Evolutionary conservation across 352 stramenopile genomes (phyloP), one percentile per base, ranked within the genome.

Genomic region (Synura sp.): DNA sequence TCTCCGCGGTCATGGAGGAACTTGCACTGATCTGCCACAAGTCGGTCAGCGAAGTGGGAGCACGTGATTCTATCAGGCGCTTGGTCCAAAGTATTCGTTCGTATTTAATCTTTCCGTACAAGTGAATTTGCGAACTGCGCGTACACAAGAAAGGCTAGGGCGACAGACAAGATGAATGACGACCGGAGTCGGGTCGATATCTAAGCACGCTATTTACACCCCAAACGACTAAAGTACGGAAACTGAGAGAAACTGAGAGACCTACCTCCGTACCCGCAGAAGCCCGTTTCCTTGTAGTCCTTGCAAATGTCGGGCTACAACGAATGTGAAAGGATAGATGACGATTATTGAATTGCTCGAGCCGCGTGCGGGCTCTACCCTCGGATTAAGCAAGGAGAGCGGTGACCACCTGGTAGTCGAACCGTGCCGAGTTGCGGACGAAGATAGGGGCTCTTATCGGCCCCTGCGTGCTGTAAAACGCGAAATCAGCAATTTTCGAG

Each of bases 261-360:
- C 1, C 83, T 92, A 80, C 95, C 90, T 0, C 96, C 96, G 83
- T 97, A 99, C 42, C 95, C 94, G 80, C 95, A 99, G 83, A 98
- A 99, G 31, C 96, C 96, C 4, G 96, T 99, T 69, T 99, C 94
- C 79, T 99, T 99, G 87, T 99, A 99, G 84, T 99, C 96, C 82
- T 99, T 99, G 85, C 96, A 99, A 70, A 99, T 92, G 80, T 99
- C 94, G 0, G 94, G 93, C 83, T 15, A 19, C 38, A 44, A 90
- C 85, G 14, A 3, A 80, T 79, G 1, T 27, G 33, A 12, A 12
- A 57, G 29, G 19, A 15, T n/a, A 53, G n/a, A n/a, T 17, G 0
- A 7, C 5, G 31, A 69, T 19, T 44, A 19, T 44, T 17, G 9
- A 44, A 44, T 44, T n/a, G n/a, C n/a, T n/a, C n/a, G n/a, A n/a